phyloP scores from a whole-genome alignment of 2,329 filamentous ascomycete species.

The Nemania sp. region DNA sequence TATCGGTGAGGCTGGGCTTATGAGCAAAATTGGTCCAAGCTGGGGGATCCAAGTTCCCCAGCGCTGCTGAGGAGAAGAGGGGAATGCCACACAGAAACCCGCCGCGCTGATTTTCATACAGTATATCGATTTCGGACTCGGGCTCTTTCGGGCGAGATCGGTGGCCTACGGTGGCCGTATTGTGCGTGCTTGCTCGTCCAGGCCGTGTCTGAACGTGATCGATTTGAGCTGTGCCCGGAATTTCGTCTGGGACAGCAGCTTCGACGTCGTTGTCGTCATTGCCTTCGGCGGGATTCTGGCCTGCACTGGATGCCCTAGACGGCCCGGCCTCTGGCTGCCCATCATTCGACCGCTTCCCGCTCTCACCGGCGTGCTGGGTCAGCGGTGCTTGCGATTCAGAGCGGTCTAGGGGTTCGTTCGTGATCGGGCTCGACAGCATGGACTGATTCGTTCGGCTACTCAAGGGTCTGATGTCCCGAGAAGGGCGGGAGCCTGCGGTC shows the following conservation, averaged over 20 bases:
- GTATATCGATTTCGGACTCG: conserved; percentile 72
- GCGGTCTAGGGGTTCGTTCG: conserved; percentile 27
- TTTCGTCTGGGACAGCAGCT: conserved; percentile 1
- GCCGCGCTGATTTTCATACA: conserved; percentile 95
- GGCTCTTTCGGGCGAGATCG: conserved; percentile 33
- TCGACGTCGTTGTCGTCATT: conserved; percentile 10
- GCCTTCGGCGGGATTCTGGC: conserved; percentile 15
- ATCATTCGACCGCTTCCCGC: conserved; percentile 14
- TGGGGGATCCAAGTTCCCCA: conserved; percentile 82
- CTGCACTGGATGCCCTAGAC: too few species aligned
- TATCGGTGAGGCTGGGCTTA: conserved; percentile 65
- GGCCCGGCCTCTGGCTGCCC: conserved; percentile 21
- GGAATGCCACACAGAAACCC: conserved; percentile 86
- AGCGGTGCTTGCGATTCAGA: conserved; percentile 32
- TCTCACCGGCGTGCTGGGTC: conserved; percentile 23
- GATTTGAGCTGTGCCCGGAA: background rate
- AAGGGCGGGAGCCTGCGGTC: too few species aligned
- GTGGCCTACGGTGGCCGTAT: conserved; percentile 3
- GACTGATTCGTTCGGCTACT: conserved; percentile 26
- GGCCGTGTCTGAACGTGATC: conserved; percentile 9
- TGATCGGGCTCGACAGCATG: conserved; percentile 15
- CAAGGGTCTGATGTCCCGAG: conserved; percentile 18
- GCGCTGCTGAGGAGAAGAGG: conserved; percentile 83
- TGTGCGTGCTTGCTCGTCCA: background rate
- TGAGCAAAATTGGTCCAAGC: conserved; percentile 79